Conservation (phyloP, 1,284 basidiomycete species). For the Cystobasidium sp. region DNA sequence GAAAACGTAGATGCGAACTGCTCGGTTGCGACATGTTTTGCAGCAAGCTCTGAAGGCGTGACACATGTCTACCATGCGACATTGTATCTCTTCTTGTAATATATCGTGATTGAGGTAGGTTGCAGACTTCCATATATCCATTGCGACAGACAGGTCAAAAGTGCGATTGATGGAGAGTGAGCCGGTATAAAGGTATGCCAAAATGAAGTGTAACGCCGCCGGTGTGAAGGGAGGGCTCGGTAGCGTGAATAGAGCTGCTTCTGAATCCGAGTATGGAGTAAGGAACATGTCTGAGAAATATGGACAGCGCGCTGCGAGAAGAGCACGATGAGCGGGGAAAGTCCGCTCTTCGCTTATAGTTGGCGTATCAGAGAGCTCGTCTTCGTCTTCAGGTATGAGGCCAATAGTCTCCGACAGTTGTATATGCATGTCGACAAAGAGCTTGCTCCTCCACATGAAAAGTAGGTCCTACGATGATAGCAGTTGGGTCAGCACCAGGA, state of each 20-base stretch:
- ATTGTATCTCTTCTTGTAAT: constrained; percentile 76
- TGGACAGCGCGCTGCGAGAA: constrained; percentile 82
- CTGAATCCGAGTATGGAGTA: constrained; percentile 57
- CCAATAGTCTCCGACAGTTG: constrained; percentile 29
- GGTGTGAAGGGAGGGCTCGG: constrained; percentile 94
- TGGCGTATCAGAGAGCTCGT: constrained; percentile 61
- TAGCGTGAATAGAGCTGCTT: constrained; percentile 66
- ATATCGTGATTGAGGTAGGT: constrained; percentile 77
- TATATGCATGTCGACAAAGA: constrained; percentile 85
- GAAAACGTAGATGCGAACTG: constrained; percentile 80
- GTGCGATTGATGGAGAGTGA: constrained; percentile 89
- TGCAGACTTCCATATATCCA: constrained; percentile 83
- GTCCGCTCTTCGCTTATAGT: constrained; percentile 60
- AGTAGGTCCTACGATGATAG: constrained; percentile 72
- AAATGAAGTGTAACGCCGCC: constrained; percentile 88
- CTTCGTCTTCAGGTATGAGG: constrained; percentile 38
- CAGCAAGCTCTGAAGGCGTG: constrained; percentile 29
- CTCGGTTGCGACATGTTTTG: constrained; percentile 59
- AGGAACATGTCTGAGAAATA: constrained; percentile 81
- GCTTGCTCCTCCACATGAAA: constrained; percentile 91
- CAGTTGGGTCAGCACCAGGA: background rate
- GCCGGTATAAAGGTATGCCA: constrained; percentile 92
- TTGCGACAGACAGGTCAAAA: constrained; percentile 88
- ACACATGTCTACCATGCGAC: constrained; percentile 77
- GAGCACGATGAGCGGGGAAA: constrained; percentile 89